A percentile compares a stretch with the other conserved stretches of the same genome.
These are phyloP conservation scores for Termitomyces eurrhizus DNA, from an alignment of 768 basidiomycete species.

Conservation along the genomic window DNA sequence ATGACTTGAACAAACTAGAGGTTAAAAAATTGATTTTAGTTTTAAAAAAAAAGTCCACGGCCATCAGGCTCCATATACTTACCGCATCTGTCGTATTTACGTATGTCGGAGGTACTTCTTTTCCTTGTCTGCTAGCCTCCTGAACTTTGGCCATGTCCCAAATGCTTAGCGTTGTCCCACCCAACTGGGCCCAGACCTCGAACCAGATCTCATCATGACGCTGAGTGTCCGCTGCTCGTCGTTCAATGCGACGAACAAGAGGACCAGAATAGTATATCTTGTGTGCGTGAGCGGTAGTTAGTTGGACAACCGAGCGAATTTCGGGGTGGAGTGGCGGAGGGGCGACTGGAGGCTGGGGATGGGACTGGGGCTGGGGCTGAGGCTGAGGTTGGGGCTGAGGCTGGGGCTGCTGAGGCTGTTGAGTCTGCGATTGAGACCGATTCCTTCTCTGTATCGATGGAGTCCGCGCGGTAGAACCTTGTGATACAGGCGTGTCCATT, in stretches of 20 bases:
- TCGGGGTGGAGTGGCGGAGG: conserved; percentile 67
- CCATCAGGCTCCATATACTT: conserved; percentile 29
- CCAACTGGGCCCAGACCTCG: conserved; percentile 87
- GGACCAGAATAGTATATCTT: conserved; percentile 89
- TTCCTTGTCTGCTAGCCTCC: conserved; percentile 75
- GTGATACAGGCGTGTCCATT: neutral
- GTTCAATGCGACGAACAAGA: conserved; percentile 71
- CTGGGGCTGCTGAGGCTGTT: conserved; percentile 8
- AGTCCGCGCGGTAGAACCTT: conserved; percentile 9
- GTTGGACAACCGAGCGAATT: conserved; percentile 73
- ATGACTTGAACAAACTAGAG: conserved; percentile 74
- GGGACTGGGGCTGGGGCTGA: conserved; percentile 14
- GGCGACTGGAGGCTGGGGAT: conserved; percentile 18
- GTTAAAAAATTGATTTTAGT: neutral
- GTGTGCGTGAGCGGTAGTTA: conserved; percentile 73
- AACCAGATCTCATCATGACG: conserved; percentile 75
- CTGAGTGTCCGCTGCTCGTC: conserved; percentile 67
- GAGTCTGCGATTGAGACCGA: conserved; percentile 14
- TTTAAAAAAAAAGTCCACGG: conserved; percentile 1
- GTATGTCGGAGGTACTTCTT: conserved; percentile 82
- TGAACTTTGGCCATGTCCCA: conserved; percentile 92
- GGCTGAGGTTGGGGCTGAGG: conserved; percentile 17
- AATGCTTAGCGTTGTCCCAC: conserved; percentile 83
- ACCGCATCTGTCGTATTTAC: conserved; percentile 88
- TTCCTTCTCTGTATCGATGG: neutral